These are phyloP conservation scores for Penicillium sp. DNA, from an alignment of 2,329 filamentous ascomycete genomes.

Conservation along the genomic window DNA sequence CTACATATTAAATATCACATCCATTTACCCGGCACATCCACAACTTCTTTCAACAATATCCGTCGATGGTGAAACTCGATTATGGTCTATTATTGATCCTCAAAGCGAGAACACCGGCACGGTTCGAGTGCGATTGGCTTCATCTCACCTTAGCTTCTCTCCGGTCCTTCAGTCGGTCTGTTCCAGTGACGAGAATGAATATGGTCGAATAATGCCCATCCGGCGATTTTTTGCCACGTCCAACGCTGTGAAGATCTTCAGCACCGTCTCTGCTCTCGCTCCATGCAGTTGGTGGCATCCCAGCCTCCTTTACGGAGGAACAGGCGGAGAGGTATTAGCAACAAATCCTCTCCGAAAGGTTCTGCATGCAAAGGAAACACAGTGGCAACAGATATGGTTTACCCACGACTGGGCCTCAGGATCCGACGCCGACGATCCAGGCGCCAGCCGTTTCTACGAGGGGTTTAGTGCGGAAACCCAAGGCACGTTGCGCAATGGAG, in stretches of 20 bases:
- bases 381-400: conserved; percentile 59
- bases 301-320: conserved; percentile 52
- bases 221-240: conserved; percentile 54
- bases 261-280: conserved; percentile 34
- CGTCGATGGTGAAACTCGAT: conserved; percentile 55
- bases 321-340: conserved; percentile 52
- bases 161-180: conserved; percentile 56
- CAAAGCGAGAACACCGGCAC: conserved; percentile 46
- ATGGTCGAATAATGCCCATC: conserved; percentile 49
- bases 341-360: conserved; percentile 55
- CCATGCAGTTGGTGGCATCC: conserved; percentile 50
- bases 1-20: conserved; percentile 41
- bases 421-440: conserved; percentile 27
- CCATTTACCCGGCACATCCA: conserved; percentile 56
- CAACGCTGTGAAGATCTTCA: conserved; percentile 49
- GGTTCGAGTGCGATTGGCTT: conserved; percentile 52
- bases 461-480: conserved; percentile 44
- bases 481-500: conserved; percentile 33
- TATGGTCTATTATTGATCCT: conserved; percentile 55
- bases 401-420: conserved; percentile 54
- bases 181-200: conserved; percentile 56
- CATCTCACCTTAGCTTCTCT: conserved; percentile 53
- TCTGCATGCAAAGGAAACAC: conserved; percentile 50
- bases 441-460: conserved; percentile 45
- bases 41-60: conserved; percentile 53